Evolutionary conservation across 768 basidiomycete genomes (phyloP), one percentile per base, ranked within the genome.

Genomic region (Pulveroboletus sp.): DNA sequence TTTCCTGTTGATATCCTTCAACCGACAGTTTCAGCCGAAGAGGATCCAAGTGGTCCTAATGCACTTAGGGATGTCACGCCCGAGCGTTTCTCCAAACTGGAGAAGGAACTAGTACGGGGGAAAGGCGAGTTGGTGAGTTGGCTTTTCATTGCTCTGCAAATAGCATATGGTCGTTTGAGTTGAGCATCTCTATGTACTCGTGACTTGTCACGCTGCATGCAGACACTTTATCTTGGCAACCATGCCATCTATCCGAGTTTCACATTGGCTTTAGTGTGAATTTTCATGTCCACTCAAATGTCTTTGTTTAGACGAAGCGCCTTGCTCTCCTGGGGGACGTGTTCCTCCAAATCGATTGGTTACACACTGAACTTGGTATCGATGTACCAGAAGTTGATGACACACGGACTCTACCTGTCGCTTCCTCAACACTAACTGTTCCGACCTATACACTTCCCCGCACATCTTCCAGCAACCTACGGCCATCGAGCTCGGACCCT

Each of bases 31-130:
- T 78, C 76, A 2, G 45, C 55, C 7, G 78, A 73, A 8, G 78
- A 80, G 49, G 61, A 63, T 43, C 44, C 66, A 4, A 65, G 70
- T 27, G 62, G 71, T 50, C 52, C 70, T 4, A 52, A 58, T 36
- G 70, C 77, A 6, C 75, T 79, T 58, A 74, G 79, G 20, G 87
- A 94, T 57, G 87, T 93, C 14, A 85, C 83, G 11, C 84, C 87
- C 0, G 90, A 93, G 55, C 78, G 87, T 12, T 90, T 94, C 61
- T 75, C 81, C 39, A 84, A 74, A 57, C 72, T 94, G 6, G 90
- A 94, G 73, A 86, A 88, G 63, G 90, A 94, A 60, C 77, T 93
- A 16, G 83, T 88, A 10, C 75, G 86, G 45, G 90, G 89, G 11
- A 92, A 92, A 67, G 78, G 79, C n/a, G 92, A 94, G 78, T 77